phyloP scores from a whole-genome alignment of 805 yeast species.

The Metschnikowia aberdeeniae region DNA sequence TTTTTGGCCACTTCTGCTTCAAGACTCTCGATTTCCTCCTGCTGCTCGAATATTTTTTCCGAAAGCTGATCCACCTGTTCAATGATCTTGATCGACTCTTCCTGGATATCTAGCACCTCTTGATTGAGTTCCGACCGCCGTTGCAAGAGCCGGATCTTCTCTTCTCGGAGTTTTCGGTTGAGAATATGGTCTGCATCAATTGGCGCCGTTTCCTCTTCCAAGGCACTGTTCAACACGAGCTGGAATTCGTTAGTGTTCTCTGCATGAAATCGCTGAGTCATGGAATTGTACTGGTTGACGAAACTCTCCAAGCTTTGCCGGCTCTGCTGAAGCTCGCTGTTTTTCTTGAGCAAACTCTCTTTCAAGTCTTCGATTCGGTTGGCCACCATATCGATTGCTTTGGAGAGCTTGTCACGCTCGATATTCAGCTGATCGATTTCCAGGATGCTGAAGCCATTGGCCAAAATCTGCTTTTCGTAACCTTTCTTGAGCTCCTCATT shows the following conservation, averaged over 20 bases:
- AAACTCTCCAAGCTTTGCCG: slow-evolving; percentile 50
- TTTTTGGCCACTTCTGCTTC: slow-evolving; percentile 52
- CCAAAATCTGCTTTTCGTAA: slow-evolving; percentile 38
- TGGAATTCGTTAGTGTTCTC: slow-evolving; percentile 31
- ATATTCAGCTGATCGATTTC: slow-evolving; percentile 60
- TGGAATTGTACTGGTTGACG: slow-evolving; percentile 53
- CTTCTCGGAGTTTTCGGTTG: slow-evolving; percentile 42
- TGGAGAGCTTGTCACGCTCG: slow-evolving; percentile 57
- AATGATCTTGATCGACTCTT: slow-evolving; percentile 53
- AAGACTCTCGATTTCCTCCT: slow-evolving; percentile 52
- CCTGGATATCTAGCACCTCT: slow-evolving; percentile 49
- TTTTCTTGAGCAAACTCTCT: slow-evolving; percentile 46
- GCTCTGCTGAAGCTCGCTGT: slow-evolving; percentile 45
- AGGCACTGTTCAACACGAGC: slow-evolving; percentile 28
- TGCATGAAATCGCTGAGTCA: slow-evolving; percentile 45
- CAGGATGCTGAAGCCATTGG: slow-evolving; percentile 57
- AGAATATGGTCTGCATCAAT: slow-evolving; percentile 35
- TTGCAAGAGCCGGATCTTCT: slow-evolving; percentile 36
- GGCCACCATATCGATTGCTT: slow-evolving; percentile 44
- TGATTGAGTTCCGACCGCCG: slow-evolving; percentile 34
- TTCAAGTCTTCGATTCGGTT: slow-evolving; percentile 44
- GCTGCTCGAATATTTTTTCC: slow-evolving; percentile 54
- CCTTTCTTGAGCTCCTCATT: slow-evolving; percentile 40
- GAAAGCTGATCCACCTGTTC: slow-evolving; percentile 54
- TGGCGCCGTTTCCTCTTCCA: slow-evolving; percentile 8